Conservation (phyloP, 441 rosid species). For the Metrosideros polymorpha region DNA sequence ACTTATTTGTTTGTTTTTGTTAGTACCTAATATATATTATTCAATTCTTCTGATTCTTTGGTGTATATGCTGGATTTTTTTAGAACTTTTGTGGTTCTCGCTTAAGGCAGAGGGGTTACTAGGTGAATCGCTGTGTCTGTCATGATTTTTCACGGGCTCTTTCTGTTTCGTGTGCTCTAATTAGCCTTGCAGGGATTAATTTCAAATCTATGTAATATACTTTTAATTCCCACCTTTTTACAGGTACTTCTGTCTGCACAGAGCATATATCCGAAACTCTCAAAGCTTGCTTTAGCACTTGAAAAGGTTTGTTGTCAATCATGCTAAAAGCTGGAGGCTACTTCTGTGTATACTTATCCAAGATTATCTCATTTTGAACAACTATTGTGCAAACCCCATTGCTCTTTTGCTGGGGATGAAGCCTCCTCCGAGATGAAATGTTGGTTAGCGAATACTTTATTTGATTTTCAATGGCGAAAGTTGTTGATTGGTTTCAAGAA, state of each 20-base stretch:
- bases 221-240: neutral
- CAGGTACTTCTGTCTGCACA: conserved; percentile 77
- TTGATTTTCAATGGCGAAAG: neutral
- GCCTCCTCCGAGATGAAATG: neutral
- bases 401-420: neutral
- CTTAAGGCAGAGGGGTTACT: neutral
- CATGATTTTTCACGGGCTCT: neutral
- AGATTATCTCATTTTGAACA: neutral
- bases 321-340: neutral
- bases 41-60: neutral
- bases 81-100: neutral
- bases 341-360: neutral
- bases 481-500: neutral
- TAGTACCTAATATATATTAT: neutral
- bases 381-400: neutral
- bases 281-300: conserved; percentile 86
- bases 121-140: neutral
- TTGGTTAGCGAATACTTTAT: neutral
- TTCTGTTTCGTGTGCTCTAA: neutral
- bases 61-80: neutral
- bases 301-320: conserved; percentile 51
- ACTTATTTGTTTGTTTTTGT: conserved; percentile 5
- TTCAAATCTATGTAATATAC: neutral
- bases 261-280: conserved; percentile 71
- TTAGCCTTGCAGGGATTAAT: neutral